Evolutionary conservation across 257 asterid species (phyloP), one percentile per base, ranked within the genome.

Genomic region (Ophiorrhiza pumila): DNA sequence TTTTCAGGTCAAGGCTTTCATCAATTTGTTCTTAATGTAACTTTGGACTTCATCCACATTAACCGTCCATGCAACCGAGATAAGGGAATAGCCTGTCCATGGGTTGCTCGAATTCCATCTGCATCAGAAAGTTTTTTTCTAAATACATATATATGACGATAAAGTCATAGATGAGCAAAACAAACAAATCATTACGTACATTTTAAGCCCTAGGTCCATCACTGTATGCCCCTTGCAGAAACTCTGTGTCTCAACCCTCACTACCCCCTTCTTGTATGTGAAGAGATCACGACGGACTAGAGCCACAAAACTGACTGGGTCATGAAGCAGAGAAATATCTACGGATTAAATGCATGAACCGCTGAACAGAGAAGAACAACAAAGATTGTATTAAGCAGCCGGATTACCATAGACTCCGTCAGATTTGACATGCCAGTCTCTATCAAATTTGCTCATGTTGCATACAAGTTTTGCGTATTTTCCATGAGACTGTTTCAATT

Each of bases 241-340:
- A 73, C 99, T 98, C 79, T 92, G 99, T 25, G 99, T 95, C 84
- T 92, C 99, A 31, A 95, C 98, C 77, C 99, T 88, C 77, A 95
- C 98, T 15, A 87, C 97, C 31, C 99, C 98, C 75, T 90, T 85
- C 95, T 81, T 92, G 86, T 84, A 95, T 17, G 95, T 86, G 70
- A 95, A 95, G 70, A 95, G 93, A 71, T 95, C 99, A 17, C 96
- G 99, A 71, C 95, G 87, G 75, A 90, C 92, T 39, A 95, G 80
- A 31, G 94, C 97, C 80, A 90, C 94, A 52, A 86, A 95, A 70
- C 94, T 87, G 23, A 90, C 96, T 1, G 99, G 98, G 78, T 95
- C 99, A 56, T 95, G 99, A 56, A 87, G 73, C 71, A 25, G 23
- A 14, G 42, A 14, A 49, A 59, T 72, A 29, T 15, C 31, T 20